phyloP scores from a whole-genome alignment of 2,329 filamentous ascomycete species.

The Xylaria sp. region DNA sequence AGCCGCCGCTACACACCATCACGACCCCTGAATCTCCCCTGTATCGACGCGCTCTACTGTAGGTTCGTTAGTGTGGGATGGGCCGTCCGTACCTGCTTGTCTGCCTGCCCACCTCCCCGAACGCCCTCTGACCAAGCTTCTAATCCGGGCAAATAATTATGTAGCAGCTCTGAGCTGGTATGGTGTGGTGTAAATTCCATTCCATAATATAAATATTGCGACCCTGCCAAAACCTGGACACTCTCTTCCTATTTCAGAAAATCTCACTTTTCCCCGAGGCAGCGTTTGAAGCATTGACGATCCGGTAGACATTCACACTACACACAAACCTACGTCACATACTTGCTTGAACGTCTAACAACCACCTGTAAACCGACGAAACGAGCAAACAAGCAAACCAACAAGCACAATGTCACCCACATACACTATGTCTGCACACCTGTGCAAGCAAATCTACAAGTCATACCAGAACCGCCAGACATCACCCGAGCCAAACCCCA shows the following conservation, averaged over 20 bases:
- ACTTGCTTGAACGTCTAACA: background rate
- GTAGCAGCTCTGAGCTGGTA: background rate
- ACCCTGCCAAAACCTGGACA: constrained; percentile 23
- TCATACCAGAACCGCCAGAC: constrained; percentile 66
- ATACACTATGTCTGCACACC: constrained; percentile 70
- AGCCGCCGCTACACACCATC: constrained; percentile 14
- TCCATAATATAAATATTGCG: background rate
- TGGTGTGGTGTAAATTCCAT: background rate
- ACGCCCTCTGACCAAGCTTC: background rate
- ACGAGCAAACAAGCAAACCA: background rate
- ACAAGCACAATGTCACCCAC: constrained; percentile 63
- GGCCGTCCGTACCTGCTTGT: background rate
- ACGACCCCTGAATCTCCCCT: constrained; percentile 23
- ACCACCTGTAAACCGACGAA: background rate
- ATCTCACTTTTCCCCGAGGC: background rate
- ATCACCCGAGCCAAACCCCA: constrained; percentile 48
- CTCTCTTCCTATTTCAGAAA: constrained; percentile 22
- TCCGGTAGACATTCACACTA: constrained; percentile 9
- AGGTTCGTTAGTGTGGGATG: background rate
- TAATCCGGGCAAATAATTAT: background rate
- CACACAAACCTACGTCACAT: background rate
- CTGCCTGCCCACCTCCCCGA: background rate
- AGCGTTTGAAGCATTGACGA: background rate
- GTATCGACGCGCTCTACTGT: background rate
- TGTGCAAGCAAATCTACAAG: constrained; percentile 69